Conservation (phyloP, 768 basidiomycete species). For the Hygrocybe coccinea region DNA sequence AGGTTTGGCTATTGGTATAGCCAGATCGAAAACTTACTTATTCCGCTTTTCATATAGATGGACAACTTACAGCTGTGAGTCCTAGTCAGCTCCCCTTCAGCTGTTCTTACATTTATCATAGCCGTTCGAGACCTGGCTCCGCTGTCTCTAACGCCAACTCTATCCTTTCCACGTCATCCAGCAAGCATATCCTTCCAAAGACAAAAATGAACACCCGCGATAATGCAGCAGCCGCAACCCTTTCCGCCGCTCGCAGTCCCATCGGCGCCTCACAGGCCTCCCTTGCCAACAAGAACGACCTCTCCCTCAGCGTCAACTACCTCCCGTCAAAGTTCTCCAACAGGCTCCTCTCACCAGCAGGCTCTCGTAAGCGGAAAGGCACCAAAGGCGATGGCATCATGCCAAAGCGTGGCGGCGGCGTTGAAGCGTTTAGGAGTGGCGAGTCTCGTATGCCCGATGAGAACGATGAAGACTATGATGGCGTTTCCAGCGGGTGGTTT, state of each 20-base stretch:
- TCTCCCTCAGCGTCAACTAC: constrained; percentile 61
- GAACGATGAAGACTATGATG: constrained; percentile 55
- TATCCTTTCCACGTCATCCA: neutral
- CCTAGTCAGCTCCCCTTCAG: neutral
- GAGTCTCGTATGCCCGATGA: constrained; percentile 49
- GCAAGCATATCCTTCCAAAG: neutral
- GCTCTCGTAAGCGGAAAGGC: constrained; percentile 36
- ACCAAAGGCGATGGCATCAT: constrained; percentile 30
- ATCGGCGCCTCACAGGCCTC: constrained; percentile 17
- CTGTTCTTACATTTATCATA: neutral
- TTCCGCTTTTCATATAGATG: neutral
- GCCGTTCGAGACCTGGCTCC: neutral
- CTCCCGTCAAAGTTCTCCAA: constrained; percentile 70
- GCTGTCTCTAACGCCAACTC: constrained; percentile 1
- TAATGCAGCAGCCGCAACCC: constrained; percentile 22
- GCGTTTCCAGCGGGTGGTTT: constrained; percentile 36
- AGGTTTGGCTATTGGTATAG: constrained; percentile 1
- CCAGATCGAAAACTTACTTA: neutral
- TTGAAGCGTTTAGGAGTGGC: constrained; percentile 56
- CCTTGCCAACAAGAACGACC: constrained; percentile 13
- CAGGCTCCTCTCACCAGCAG: constrained; percentile 38
- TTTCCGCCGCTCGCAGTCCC: constrained; percentile 28
- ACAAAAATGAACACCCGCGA: neutral
- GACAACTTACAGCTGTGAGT: neutral
- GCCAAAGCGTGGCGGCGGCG: constrained; percentile 65